Evolutionary conservation across 768 basidiomycete genomes (phyloP), one percentile per base, ranked within the genome.

Genomic region (Tulasnella sp.): DNA sequence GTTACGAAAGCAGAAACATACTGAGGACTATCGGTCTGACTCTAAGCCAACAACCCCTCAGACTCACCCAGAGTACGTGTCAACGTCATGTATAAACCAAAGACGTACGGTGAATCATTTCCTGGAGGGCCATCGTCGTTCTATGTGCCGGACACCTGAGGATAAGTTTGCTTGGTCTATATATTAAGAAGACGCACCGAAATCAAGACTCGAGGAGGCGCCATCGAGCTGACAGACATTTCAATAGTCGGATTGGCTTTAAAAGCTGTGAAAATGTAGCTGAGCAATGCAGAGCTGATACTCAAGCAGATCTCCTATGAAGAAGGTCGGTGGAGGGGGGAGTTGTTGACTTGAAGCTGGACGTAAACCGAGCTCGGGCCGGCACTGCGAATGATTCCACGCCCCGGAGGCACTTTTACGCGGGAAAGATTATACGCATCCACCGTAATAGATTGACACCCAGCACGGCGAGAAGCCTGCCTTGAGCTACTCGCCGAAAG

Each of bases 101-200:
- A 91, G 76, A 94, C 88, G 84, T 92, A 94, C 0, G 94, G 94
- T 1, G 94, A 95, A 48, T 93, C 91, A 11, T 85, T 82, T 48
- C 90, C 86, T 9, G 94, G 95, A 20, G 94, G 95, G 3, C 94
- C 94, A 83, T 96, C 95, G 83, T 96, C 94, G 84, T 96, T 96
- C 92, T 94, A 50, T 34, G 14, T 1, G 28, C 18, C 18, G 28
- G 22, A 69, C 40, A 60, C 37, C 6, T 50, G 31, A 42, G 48
- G 42, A 40, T 81, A n/a, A 7, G 72, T 41, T 54, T 24, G 3
- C 54, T 58, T 28, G 16, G 20, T 50, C 20, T 22, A 2, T 34
- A 18, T n/a, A 18, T 72, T 48, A 41, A 28, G 41, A 20, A 3
- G 41, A 42, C 82, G 41, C 76, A 82, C 82, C 46, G 82, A 82